A percentile compares a stretch with the other conserved stretches of the same genome.
These are phyloP conservation scores for Henckelia pumila DNA, from an alignment of 257 asterid species.

Conservation along the genomic window DNA sequence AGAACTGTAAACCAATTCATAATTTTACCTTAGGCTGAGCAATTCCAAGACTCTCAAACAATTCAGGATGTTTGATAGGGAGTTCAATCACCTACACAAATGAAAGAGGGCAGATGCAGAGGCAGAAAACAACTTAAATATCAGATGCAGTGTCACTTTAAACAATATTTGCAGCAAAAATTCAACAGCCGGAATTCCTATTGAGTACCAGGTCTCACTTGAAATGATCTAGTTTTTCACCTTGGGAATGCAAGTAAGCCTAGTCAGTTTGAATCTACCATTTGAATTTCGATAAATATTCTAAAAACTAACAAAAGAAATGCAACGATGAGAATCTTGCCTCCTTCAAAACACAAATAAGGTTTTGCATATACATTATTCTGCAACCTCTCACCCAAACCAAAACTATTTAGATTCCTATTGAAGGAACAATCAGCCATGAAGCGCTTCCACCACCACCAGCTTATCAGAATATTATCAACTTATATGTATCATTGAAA, in stretches of 20 bases:
- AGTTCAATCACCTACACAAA: slow-evolving; percentile 61
- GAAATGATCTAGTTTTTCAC: neutral
- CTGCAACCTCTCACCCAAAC: slow-evolving; percentile 1
- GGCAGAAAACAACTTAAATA: neutral
- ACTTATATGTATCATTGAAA: neutral
- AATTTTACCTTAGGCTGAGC: slow-evolving; percentile 67
- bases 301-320: neutral
- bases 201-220: neutral
- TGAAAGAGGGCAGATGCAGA: slow-evolving; percentile 18
- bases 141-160: slow-evolving; percentile 1
- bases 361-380: neutral
- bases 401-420: neutral
- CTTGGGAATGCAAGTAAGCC: no score
- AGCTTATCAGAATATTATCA: neutral
- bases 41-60: slow-evolving; percentile 77
- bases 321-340: neutral
- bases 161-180: neutral
- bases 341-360: neutral
- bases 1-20: slow-evolving; percentile 15
- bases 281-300: neutral
- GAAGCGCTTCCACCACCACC: neutral
- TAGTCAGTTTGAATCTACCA: neutral
- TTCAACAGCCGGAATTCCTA: slow-evolving; percentile 1
- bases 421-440: neutral
- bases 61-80: slow-evolving; percentile 72